These are phyloP conservation scores for Penicillium sp. DNA, from an alignment of 2,329 filamentous ascomycete species.

Conservation along the genomic window DNA sequence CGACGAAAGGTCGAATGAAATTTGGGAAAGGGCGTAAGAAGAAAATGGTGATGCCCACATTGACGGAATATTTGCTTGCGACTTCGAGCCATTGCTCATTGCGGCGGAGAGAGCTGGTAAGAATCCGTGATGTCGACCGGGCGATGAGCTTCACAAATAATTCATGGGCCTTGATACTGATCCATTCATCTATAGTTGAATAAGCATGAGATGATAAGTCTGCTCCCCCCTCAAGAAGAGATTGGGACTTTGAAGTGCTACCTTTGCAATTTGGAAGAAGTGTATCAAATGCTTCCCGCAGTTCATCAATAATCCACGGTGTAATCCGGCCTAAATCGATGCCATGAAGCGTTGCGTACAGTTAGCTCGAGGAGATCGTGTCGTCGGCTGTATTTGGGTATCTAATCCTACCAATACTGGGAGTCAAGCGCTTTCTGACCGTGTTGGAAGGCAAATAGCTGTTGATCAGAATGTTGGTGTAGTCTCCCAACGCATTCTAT, in stretches of 20 bases:
- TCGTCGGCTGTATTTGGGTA: not conserved
- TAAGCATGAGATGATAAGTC: not conserved
- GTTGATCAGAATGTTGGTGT: conserved; percentile 22
- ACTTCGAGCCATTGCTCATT: conserved; percentile 37
- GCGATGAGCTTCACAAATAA: conserved; percentile 32
- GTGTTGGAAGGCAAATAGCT: conserved; percentile 22
- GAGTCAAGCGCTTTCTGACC: conserved; percentile 21
- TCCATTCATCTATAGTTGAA: conserved; percentile 17
- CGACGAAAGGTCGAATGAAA: conserved; percentile 29
- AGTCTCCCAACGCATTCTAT: conserved; percentile 26
- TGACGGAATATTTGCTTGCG: conserved; percentile 30
- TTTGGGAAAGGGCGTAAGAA: conserved; percentile 31
- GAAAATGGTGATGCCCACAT: conserved; percentile 28
- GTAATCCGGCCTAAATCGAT: conserved; percentile 17
- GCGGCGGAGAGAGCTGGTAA: conserved; percentile 31
- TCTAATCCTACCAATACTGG: conserved; percentile 15
- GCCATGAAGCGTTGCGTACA: not conserved
- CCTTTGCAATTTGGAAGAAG: conserved; percentile 23
- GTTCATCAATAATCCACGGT: conserved; percentile 23
- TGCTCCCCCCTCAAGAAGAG: not conserved
- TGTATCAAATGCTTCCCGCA: conserved; percentile 19
- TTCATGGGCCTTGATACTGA: conserved; percentile 17
- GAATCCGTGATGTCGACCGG: conserved; percentile 37
- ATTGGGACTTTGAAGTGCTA: conserved; percentile 1
- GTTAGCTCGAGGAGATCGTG: not conserved